A percentile compares a stretch with the other conserved stretches of the same genome.
phyloP scores from a whole-genome alignment of 2,329 filamentous ascomycete genomes.

The Epichloe hybrida region DNA sequence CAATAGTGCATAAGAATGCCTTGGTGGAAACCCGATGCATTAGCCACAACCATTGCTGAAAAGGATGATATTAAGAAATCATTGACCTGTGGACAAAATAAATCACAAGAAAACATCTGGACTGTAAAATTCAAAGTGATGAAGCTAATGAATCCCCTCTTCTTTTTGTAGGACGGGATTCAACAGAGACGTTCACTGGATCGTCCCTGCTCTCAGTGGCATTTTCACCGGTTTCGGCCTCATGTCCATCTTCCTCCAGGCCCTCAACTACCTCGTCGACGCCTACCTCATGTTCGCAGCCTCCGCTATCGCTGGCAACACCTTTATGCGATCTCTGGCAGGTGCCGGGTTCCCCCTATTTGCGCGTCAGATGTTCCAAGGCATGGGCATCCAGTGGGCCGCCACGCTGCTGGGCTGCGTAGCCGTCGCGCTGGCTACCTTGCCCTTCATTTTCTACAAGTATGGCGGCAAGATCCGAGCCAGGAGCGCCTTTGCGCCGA shows the following conservation, averaged over 20 bases:
- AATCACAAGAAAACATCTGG: too few species aligned
- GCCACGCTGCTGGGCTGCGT: constrained; percentile 49
- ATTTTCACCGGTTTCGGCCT: constrained; percentile 60
- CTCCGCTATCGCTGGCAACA: constrained; percentile 71
- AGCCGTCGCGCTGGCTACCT: constrained; percentile 42
- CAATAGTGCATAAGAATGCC: too few species aligned
- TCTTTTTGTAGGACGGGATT: constrained; percentile 38
- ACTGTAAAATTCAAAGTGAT: too few species aligned
- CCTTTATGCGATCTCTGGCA: constrained; percentile 64
- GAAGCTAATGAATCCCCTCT: background rate
- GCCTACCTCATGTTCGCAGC: constrained; percentile 61
- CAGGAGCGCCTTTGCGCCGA: constrained; percentile 43
- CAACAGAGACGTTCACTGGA: constrained; percentile 44
- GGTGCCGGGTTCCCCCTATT: constrained; percentile 70
- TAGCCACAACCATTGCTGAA: too few species aligned
- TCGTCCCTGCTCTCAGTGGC: constrained; percentile 47
- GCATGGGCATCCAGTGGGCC: constrained; percentile 49
- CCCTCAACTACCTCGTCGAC: constrained; percentile 71
- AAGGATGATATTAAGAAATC: too few species aligned
- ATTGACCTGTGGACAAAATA: too few species aligned
- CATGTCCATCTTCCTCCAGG: constrained; percentile 70
- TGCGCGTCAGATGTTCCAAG: constrained; percentile 54
- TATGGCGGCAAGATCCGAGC: constrained; percentile 45
- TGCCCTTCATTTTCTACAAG: constrained; percentile 48
- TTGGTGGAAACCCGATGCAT: too few species aligned